These are phyloP conservation scores for Fusarium paranaense DNA, from an alignment of 2,329 filamentous ascomycete species.

Conservation along the genomic window DNA sequence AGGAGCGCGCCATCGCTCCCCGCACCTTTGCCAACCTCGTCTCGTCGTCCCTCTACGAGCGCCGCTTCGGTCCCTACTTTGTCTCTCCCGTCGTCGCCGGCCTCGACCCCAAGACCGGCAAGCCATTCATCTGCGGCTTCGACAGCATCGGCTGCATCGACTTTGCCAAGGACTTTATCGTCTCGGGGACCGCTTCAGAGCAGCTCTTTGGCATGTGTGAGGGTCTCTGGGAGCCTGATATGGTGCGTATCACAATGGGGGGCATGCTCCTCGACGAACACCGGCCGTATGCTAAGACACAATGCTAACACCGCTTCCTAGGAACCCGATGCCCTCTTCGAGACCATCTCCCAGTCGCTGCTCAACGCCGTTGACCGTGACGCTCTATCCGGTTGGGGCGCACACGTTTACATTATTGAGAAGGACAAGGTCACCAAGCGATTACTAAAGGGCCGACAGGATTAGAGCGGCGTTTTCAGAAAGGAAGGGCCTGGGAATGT, in stretches of 20 bases:
- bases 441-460: slow-evolving; percentile 97
- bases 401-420: slow-evolving; percentile 99
- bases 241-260: slow-evolving; percentile 70
- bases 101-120: slow-evolving; percentile 91
- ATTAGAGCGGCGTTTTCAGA: slow-evolving; percentile 63
- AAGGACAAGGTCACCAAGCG: slow-evolving; percentile 99
- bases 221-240: slow-evolving; percentile 95
- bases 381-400: slow-evolving; percentile 96
- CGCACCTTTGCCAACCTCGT: slow-evolving; percentile 97
- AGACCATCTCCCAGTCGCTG: slow-evolving; percentile 96
- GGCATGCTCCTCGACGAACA: background rate
- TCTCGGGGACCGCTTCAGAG: slow-evolving; percentile 94
- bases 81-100: slow-evolving; percentile 95
- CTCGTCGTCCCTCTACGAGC: slow-evolving; percentile 90
- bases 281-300: background rate
- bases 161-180: slow-evolving; percentile 99
- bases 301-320: slow-evolving; percentile 29
- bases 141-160: slow-evolving; percentile 99
- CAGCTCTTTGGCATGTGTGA: slow-evolving; percentile 99
- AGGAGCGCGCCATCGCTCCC: slow-evolving; percentile 96
- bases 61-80: slow-evolving; percentile 95
- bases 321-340: slow-evolving; percentile 94
- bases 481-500: slow-evolving; percentile 29
- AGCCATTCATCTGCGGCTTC: slow-evolving; percentile 98
- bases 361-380: slow-evolving; percentile 97